These are phyloP conservation scores for Hyaloscypha bicolor DNA, from an alignment of 495 filamentous ascomycete genomes.

Conservation along the genomic window DNA sequence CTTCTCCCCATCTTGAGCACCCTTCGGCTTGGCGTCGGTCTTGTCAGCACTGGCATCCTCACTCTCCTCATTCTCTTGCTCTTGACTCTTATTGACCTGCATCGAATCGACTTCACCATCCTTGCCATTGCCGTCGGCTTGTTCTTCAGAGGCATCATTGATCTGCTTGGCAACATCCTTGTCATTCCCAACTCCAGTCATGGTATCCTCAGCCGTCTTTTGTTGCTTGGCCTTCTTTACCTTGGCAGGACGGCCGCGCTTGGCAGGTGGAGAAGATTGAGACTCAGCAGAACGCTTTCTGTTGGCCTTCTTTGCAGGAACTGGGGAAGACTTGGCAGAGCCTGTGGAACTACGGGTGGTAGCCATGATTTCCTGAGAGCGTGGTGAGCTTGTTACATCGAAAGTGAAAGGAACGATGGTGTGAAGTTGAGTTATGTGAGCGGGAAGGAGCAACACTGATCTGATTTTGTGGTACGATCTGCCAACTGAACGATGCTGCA, in stretches of 20 bases:
- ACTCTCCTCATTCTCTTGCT: background rate
- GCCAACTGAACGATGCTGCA: too few species aligned
- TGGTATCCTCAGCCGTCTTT: slow-evolving; percentile 16
- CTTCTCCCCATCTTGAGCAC: slow-evolving; percentile 13
- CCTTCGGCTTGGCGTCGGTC: background rate
- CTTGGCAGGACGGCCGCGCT: slow-evolving; percentile 8
- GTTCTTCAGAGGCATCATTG: background rate
- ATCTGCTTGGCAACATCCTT: slow-evolving; percentile 8
- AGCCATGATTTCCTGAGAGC: background rate
- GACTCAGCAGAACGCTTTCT: slow-evolving; percentile 6
- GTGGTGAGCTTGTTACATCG: background rate
- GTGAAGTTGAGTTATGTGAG: background rate
- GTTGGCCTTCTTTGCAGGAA: background rate
- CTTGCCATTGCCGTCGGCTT: background rate
- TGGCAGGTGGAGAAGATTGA: background rate
- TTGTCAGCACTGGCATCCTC: background rate
- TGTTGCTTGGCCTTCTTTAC: slow-evolving; percentile 6
- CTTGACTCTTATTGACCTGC: background rate
- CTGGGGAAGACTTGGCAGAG: background rate
- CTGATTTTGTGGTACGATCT: too few species aligned
- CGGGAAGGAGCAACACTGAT: background rate
- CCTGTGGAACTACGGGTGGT: background rate
- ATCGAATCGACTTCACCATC: background rate
- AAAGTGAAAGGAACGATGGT: background rate
- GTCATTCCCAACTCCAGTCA: slow-evolving; percentile 1